Evolutionary conservation across 2,329 filamentous ascomycete genomes (phyloP), one percentile per base, ranked within the genome.

Genomic region (Penicillium sp.): DNA sequence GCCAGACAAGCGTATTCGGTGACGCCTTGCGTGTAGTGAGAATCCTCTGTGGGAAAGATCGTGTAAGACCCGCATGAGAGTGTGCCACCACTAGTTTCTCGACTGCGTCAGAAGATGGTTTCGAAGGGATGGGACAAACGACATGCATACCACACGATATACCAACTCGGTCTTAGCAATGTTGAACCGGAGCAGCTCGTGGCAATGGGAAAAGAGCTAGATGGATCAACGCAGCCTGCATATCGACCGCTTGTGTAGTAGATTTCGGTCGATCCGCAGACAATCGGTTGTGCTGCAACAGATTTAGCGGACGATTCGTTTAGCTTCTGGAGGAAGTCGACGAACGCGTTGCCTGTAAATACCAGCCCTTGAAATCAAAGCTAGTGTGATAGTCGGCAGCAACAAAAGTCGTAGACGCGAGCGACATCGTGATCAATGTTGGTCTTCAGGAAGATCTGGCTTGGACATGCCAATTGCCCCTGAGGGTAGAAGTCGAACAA

Each of bases 321-420:
- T 23, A 23, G 21, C 11, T 7, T 11, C 21, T 3, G 4, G 15
- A 16, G 11, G 21, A 11, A 23, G 21, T 23, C 11, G 11, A 39
- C 42, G 17, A 20, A 45, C 42, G 33, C n/a, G 42, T 45, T 18
- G 33, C 26, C 18, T 34, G 28, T 4, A 45, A 11, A 27, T 45
- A 45, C 42, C 42, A 45, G 18, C 42, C 42, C 34, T 37, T 6
- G 19, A 45, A 45, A 7, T 38, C 30, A 11, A 35, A n/a, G 10
- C 34, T 26, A 3, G 42, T 37, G 16, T 14, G 31, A 13, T 45
- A 45, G n/a, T 32, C 38, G 4, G 38, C 38, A 13, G 41, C 36
- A 19, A 36, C 21, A 18, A 44, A 44, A 3, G 36, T 39, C 25
- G 38, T 30, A 6, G 36, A 30, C 16, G 33, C 17, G 6, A 27